A percentile compares a stretch with the other conserved stretches of the same genome.
Conservation (phyloP, 1,284 basidiomycete species). For the Apiotrichum laibachii region DNA sequence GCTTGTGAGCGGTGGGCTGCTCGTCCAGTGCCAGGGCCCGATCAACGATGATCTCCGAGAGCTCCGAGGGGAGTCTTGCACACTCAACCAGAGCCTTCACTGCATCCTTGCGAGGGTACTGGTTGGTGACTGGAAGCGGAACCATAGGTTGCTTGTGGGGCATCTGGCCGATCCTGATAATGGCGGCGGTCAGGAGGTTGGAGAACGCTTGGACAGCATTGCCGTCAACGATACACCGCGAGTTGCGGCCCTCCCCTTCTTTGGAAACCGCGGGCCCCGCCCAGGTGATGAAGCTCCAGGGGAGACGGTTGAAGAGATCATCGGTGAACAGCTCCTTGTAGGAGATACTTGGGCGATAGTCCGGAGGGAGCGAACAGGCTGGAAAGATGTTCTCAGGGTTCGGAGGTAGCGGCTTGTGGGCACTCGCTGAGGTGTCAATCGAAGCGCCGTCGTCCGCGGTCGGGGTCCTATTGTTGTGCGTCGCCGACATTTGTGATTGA, state of each 20-base stretch:
- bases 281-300: neutral
- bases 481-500: too few relatives aligned
- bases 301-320: neutral
- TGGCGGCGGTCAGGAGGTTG: neutral
- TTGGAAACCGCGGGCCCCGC: too few relatives aligned
- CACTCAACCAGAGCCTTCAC: neutral
- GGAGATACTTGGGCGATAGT: neutral
- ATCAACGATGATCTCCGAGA: neutral
- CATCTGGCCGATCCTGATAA: neutral
- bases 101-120: neutral
- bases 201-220: neutral
- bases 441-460: too few relatives aligned
- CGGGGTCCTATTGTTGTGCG: too few relatives aligned
- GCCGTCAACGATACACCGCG: neutral
- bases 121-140: neutral
- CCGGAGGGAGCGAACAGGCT: neutral
- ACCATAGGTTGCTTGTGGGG: neutral
- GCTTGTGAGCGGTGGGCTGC: neutral
- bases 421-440: neutral
- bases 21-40: neutral
- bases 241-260: neutral
- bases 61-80: neutral
- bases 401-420: neutral
- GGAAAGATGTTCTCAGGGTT: neutral
- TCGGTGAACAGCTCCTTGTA: neutral